A percentile compares a stretch with the other conserved stretches of the same genome.
Evolutionary conservation across 495 filamentous ascomycete genomes (phyloP).

Genomic region (Xylaria venustula): DNA sequence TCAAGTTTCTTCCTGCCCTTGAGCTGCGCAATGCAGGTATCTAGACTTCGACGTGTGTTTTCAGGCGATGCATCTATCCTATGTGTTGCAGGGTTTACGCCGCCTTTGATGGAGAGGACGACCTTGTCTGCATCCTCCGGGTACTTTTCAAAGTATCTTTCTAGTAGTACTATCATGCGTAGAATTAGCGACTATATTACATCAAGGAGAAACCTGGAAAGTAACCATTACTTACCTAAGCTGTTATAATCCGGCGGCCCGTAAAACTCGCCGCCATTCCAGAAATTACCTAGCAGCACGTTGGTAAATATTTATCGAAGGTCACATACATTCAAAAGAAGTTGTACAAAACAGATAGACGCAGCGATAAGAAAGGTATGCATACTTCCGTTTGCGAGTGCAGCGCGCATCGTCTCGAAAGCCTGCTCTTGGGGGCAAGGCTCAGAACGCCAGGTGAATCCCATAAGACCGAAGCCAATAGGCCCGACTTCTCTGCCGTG

Average conservation of each 20-base stretch:
- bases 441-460: conserved; percentile 67
- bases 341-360: no score
- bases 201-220: not conserved
- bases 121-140: conserved; percentile 67
- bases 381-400: conserved; percentile 56
- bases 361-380: not conserved
- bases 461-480: conserved; percentile 61
- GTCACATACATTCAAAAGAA: not conserved
- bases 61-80: conserved; percentile 58
- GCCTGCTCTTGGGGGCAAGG: conserved; percentile 58
- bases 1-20: conserved; percentile 77
- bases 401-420: conserved; percentile 64
- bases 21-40: conserved; percentile 60
- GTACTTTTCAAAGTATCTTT: conserved; percentile 64
- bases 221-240: conserved; percentile 2
- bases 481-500: conserved; percentile 50
- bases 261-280: conserved; percentile 82
- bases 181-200: not conserved
- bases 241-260: conserved; percentile 68
- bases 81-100: conserved; percentile 34
- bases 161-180: conserved; percentile 52
- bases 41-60: conserved; percentile 63
- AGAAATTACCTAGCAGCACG: conserved; percentile 50
- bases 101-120: conserved; percentile 67
- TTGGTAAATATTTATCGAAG: not conserved